Evolutionary conservation across 441 rosid species (phyloP).

Genomic region (Pelargonium cotyledonis): DNA sequence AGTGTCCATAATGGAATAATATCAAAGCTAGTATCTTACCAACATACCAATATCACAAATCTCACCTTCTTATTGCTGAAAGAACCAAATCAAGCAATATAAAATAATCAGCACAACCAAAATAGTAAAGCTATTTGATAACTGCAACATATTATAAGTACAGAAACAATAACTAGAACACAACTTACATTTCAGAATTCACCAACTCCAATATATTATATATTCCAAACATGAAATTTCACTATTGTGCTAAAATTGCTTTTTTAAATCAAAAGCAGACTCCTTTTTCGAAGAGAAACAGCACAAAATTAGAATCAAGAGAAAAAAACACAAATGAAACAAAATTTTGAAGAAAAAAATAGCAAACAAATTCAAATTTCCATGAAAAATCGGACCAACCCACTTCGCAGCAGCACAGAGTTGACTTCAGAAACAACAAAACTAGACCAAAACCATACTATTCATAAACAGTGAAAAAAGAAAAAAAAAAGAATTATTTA

Average conservation of each 20-base stretch:
- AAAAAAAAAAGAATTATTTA: not conserved
- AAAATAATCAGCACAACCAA: not conserved
- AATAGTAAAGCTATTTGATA: not conserved
- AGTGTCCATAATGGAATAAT: not conserved
- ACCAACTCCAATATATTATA: not conserved
- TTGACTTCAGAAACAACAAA: not conserved
- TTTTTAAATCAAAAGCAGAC: not conserved
- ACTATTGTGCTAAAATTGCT: not conserved
- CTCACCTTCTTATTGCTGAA: not conserved
- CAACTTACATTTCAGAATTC: not conserved
- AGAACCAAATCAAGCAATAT: not conserved
- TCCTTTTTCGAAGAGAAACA: not conserved
- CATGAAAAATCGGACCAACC: not conserved
- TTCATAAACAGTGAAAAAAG: not conserved
- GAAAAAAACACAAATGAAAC: conserved; percentile 1
- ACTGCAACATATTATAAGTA: not conserved
- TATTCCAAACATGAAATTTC: not conserved
- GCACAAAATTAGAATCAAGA: not conserved
- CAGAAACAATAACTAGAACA: conserved; percentile 1
- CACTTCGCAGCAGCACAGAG: not conserved
- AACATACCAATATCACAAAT: not conserved
- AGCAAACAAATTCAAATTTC: too few relatives aligned
- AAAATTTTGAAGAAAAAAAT: not conserved
- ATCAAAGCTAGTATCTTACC: conserved; percentile 3
- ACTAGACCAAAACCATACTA: too few relatives aligned